Conservation (phyloP, 2,329 filamentous ascomycete genomes). For the Zymoseptoria pseudotritici region DNA sequence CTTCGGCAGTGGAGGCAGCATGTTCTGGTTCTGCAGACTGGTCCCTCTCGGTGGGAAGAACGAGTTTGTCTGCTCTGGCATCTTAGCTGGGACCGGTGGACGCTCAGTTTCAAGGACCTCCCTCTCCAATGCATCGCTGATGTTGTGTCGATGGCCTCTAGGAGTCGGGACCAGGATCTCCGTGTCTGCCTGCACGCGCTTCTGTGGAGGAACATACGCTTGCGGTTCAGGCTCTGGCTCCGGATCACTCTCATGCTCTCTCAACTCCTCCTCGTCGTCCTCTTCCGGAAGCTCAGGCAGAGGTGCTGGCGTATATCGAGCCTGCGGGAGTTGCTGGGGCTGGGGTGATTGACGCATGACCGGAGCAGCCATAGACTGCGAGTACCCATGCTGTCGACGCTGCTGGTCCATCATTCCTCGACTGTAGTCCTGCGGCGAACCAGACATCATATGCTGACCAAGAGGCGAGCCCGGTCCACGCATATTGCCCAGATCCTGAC, state of each 20-base stretch:
- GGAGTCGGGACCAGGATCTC: slow-evolving; percentile 55
- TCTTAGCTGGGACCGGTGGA: not conserved
- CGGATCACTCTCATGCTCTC: slow-evolving; percentile 9
- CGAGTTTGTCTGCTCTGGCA: not conserved
- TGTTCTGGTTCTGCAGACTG: not conserved
- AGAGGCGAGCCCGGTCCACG: slow-evolving; percentile 55
- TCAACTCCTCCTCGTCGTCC: slow-evolving; percentile 52
- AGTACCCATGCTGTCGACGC: slow-evolving; percentile 37
- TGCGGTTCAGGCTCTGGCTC: slow-evolving; percentile 21
- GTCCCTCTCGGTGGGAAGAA: slow-evolving; percentile 6
- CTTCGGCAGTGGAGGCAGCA: not conserved
- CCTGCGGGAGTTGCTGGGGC: slow-evolving; percentile 19
- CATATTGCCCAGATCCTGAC: slow-evolving; percentile 21
- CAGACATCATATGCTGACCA: slow-evolving; percentile 28
- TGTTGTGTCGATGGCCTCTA: slow-evolving; percentile 59
- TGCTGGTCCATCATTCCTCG: slow-evolving; percentile 41
- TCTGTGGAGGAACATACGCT: slow-evolving; percentile 27
- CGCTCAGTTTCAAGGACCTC: slow-evolving; percentile 74
- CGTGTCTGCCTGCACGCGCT: slow-evolving; percentile 30
- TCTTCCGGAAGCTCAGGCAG: slow-evolving; percentile 68
- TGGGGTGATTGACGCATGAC: slow-evolving; percentile 19
- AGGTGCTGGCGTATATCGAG: slow-evolving; percentile 35
- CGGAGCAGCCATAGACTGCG: slow-evolving; percentile 23
- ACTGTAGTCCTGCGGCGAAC: slow-evolving; percentile 25
- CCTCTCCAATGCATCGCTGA: slow-evolving; percentile 70